Evolutionary conservation across 371 early-diverging fungal species (phyloP).

Genomic region (Lichtheimia hyalospora): DNA sequence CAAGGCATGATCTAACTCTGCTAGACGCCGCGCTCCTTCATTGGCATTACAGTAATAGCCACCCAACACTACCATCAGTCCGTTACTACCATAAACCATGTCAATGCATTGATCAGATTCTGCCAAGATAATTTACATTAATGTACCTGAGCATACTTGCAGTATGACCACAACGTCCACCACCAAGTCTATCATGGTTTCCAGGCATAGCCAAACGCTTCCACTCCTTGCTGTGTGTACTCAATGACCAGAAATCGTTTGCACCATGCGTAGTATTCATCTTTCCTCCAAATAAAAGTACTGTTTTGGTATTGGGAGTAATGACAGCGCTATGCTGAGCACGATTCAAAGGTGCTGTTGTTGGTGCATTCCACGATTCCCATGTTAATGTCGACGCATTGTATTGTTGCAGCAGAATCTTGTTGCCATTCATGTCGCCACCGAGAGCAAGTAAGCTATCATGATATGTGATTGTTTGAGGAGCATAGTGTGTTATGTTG

Average conservation of each 20-base stretch:
- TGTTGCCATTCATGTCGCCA: no score
- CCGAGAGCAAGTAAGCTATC: no score
- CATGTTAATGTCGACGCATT: no score
- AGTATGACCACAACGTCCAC: slow-evolving; percentile 8
- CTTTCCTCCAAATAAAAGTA: slow-evolving; percentile 4
- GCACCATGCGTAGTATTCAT: background rate
- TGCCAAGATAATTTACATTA: background rate
- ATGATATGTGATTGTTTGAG: no score
- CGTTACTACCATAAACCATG: background rate
- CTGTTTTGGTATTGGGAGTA: background rate
- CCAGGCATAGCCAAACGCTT: background rate
- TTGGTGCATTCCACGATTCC: no score
- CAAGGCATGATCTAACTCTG: slow-evolving; percentile 12
- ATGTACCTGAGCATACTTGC: slow-evolving; percentile 12
- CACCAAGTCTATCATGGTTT: background rate
- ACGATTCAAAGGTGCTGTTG: no score
- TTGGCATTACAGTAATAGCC: background rate
- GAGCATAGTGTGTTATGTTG: no score
- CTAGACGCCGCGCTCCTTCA: background rate
- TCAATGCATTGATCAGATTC: no score
- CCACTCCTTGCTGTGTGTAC: slow-evolving; percentile 1
- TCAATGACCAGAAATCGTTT: slow-evolving; percentile 6
- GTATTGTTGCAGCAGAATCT: no score
- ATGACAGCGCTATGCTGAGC: background rate
- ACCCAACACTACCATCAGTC: slow-evolving; percentile 3